phyloP scores from a whole-genome alignment of 2,329 filamentous ascomycete genomes.

The Xylaria polymorpha region DNA sequence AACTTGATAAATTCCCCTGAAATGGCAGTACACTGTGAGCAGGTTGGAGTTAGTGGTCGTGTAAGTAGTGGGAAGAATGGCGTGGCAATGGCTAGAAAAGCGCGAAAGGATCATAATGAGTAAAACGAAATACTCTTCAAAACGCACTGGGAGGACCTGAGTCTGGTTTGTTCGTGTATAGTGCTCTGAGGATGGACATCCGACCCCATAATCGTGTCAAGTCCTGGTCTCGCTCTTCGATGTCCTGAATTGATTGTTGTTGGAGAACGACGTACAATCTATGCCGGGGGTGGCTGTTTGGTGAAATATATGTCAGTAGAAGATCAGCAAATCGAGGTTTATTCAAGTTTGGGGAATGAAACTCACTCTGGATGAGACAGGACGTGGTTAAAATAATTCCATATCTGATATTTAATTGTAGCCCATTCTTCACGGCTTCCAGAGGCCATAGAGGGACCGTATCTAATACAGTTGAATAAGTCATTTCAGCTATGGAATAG shows the following conservation, averaged over 20 bases:
- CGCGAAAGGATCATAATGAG: neutral
- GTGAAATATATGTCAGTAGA: neutral
- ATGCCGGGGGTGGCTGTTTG: constrained; percentile 1
- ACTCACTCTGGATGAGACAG: neutral
- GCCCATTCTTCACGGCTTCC: neutral
- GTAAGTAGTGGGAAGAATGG: no score
- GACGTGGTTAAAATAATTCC: constrained; percentile 9
- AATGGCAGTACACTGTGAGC: neutral
- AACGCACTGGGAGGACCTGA: constrained; percentile 1
- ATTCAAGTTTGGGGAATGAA: neutral
- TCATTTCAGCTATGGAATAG: no score
- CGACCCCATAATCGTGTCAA: neutral
- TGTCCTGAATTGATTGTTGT: neutral
- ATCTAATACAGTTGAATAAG: neutral
- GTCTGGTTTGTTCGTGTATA: constrained; percentile 1
- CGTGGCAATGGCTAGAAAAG: neutral
- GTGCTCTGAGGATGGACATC: constrained; percentile 1
- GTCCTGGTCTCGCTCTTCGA: neutral
- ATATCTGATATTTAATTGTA: constrained; percentile 1
- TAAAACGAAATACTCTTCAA: neutral
- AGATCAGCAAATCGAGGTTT: neutral
- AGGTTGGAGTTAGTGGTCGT: neutral
- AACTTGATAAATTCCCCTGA: constrained; percentile 11
- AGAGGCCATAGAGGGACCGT: neutral
- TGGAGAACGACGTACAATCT: constrained; percentile 1